Conservation (phyloP, 768 basidiomycete genomes). For the Lactarius hatsudake region DNA sequence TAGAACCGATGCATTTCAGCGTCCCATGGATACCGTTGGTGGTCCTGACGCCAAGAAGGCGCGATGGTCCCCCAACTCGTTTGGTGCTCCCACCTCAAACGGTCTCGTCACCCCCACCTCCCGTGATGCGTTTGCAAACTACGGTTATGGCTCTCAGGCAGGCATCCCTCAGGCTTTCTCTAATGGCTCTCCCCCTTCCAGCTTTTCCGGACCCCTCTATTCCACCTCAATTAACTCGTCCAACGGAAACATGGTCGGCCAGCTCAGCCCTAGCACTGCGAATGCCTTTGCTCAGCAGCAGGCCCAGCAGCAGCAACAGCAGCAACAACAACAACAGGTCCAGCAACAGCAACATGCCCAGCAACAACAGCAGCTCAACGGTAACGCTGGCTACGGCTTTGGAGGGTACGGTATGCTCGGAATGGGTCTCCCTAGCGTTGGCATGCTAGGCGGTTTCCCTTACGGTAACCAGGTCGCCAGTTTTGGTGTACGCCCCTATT, state of each 20-base stretch:
- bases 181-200: conserved; percentile 45
- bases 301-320: conserved; percentile 37
- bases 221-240: conserved; percentile 60
- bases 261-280: conserved; percentile 67
- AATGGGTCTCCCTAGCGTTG: conserved; percentile 75
- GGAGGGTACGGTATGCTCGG: conserved; percentile 74
- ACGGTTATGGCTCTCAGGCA: conserved; percentile 79
- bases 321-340: conserved; percentile 38
- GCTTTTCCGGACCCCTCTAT: conserved; percentile 60
- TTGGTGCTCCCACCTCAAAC: conserved; percentile 37
- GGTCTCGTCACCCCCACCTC: conserved; percentile 43
- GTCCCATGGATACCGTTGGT: conserved; percentile 80
- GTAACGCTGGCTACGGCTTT: conserved; percentile 54
- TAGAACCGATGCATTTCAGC: conserved; percentile 41
- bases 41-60: conserved; percentile 88
- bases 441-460: conserved; percentile 66
- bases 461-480: conserved; percentile 69
- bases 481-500: conserved; percentile 54
- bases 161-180: conserved; percentile 55
- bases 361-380: conserved; percentile 21
- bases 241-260: conserved; percentile 45
- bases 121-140: conserved; percentile 79
- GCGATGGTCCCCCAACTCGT: conserved; percentile 77
- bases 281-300: conserved; percentile 55
- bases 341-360: conserved; percentile 43